Base-by-base conservation (phyloP, 768 basidiomycete species). In the Leucocoprinus leucothites region DNA sequence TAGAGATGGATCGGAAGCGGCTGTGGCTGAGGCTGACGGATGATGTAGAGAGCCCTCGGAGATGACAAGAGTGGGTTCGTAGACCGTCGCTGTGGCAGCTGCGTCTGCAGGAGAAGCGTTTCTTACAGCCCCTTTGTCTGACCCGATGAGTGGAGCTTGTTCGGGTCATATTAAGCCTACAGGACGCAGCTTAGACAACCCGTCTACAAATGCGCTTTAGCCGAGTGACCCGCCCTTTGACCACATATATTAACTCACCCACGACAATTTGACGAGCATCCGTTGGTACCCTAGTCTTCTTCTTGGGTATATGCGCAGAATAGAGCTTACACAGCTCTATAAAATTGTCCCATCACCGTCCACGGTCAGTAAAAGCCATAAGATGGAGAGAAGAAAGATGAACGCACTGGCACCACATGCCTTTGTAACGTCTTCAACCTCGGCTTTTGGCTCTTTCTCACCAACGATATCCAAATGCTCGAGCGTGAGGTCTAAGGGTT, bases 391-490 rank as follows among this genome's bases (percentile, higher is more conserved):
- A n/a, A 13, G 16, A 44, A 40, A 34, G 16, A 13, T 34, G 21
- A 24, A 66, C 87, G 56, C 62, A 94, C 93, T 84, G 63, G 87
- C 79, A 7, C 95, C 94, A 61, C 94, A 94, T 0, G 74, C 73
- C 51, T 75, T 80, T 0, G n/a, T n/a, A n/a, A 94, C 82, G 2
- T 71, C 70, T 45, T 87, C 79, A 11, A 96, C 73, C 46, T n/a
- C 76, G 6, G 66, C 54, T 6, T 66, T 57, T 26, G 71, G 77
- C 3, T 72, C 74, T 18, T 78, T 72, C 1, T 83, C 85, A 0
- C 91, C 82, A 50, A 92, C 86, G 8, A 98, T 80, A 14, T 95
- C 96, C 1, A 99, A 82, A 71, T 98, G 94, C 36, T 89, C 87
- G 9, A 98, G 74, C 1, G 85, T 80, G 0, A 99, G 75, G 67